phyloP scores from a whole-genome alignment of 2,329 filamentous ascomycete species.

The Rutstroemia sp. region DNA sequence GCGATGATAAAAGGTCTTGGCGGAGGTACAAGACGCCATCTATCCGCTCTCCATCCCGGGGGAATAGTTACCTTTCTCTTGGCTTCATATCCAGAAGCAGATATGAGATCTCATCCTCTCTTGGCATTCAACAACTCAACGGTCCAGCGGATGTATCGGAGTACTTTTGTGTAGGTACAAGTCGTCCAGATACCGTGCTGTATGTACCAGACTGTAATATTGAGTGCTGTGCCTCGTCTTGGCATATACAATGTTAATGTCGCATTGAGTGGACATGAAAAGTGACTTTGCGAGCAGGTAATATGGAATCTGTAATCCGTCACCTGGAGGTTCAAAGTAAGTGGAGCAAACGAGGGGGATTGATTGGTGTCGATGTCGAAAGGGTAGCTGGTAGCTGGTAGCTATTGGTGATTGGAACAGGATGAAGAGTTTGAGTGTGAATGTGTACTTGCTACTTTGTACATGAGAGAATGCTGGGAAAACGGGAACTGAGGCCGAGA shows the following conservation, averaged over 20 bases:
- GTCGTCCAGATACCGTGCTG: background rate
- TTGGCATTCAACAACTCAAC: constrained; percentile 10
- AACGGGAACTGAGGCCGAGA: background rate
- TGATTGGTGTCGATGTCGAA: background rate
- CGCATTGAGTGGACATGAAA: background rate
- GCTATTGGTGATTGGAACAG: too few species aligned
- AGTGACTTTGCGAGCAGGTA: background rate
- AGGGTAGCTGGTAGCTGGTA: too few species aligned
- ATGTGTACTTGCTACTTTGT: background rate
- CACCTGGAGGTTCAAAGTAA: background rate
- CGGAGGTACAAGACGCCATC: constrained; percentile 3
- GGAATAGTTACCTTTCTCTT: constrained; percentile 2
- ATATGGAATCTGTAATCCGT: background rate
- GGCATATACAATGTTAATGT: background rate
- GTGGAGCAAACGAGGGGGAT: background rate
- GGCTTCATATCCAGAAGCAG: constrained; percentile 1
- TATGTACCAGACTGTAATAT: constrained; percentile 1
- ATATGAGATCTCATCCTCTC: constrained; percentile 1
- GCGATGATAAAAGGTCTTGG: background rate
- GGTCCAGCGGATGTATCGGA: background rate
- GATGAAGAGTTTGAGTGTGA: background rate
- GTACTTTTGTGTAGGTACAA: background rate
- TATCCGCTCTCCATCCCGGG: background rate
- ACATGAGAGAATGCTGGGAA: background rate
- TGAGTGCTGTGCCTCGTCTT: constrained; percentile 3